Conservation (phyloP, 2,329 filamentous ascomycete species). For the Cladosporium sp. region DNA sequence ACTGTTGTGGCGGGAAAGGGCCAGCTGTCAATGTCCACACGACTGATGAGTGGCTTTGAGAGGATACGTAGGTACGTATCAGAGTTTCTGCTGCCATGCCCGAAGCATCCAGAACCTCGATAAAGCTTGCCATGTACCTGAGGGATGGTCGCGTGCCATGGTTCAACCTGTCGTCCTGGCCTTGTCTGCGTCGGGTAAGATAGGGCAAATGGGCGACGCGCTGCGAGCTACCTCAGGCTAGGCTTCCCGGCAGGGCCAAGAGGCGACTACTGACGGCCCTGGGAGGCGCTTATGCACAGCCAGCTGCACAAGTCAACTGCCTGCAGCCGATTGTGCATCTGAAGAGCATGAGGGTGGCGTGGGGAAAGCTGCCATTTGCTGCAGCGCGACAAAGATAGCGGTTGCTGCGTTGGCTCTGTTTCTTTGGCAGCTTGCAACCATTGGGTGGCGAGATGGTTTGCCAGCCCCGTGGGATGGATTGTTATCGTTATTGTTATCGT, state of each 20-base stretch:
- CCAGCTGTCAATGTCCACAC: not conserved
- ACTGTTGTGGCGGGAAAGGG: not conserved
- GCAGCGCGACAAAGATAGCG: not conserved
- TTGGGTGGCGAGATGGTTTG: not conserved
- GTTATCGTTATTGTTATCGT: not conserved
- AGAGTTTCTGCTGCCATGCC: not conserved
- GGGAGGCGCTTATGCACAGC: slow-evolving; percentile 3
- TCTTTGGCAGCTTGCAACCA: not conserved
- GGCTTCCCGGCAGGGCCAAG: not conserved
- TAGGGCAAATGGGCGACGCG: not conserved
- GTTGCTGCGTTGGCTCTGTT: not conserved
- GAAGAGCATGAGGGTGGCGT: slow-evolving; percentile 9
- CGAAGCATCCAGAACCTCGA: slow-evolving; percentile 7
- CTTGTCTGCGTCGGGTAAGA: slow-evolving; percentile 3
- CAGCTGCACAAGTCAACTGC: slow-evolving; percentile 5
- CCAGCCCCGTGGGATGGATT: slow-evolving; percentile 1
- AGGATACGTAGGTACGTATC: slow-evolving; percentile 4
- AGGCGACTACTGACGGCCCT: not conserved
- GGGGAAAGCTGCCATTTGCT: slow-evolving; percentile 11
- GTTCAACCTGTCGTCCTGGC: not conserved
- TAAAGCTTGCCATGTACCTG: not conserved
- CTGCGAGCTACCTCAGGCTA: not conserved
- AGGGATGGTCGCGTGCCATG: slow-evolving; percentile 5
- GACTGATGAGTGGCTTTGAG: not conserved
- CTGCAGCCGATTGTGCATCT: slow-evolving; percentile 10